Evolutionary conservation across 2,329 filamentous ascomycete genomes (phyloP), one percentile per base, ranked within the genome.

Genomic region (Pestalotiopsis sp.): DNA sequence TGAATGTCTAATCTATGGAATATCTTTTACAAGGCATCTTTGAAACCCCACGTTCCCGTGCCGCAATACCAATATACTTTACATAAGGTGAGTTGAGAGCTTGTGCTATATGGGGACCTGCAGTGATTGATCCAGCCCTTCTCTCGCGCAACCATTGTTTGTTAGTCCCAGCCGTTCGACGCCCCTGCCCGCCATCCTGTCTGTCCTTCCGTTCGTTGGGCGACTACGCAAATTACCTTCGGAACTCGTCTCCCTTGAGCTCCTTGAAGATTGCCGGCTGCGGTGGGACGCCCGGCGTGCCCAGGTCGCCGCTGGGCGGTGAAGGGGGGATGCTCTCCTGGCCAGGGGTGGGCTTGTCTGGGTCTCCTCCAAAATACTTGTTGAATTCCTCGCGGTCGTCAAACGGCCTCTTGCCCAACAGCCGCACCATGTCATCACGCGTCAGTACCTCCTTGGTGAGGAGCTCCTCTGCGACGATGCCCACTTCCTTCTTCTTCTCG

Each of bases 381-480:
- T 91, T 86, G 81, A 99, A 98, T 77, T 98, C 95, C 75, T 93
- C 91, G 70, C 89, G 87, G 75, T 98, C 95, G 56, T 92, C 91
- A 75, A 93, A 98, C 14, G 94, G 93, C 72, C 96, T 85, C 61
- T 91, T 91, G 25, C 96, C 96, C 31, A 99, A 85, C 68, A 99
- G 84, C 36, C 96, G 87, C 65, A 98, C 90, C 88, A 98, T 92
- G 81, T 99, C 96, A 76, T 99, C 96, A 68, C 96, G 88, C 41
- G 91, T 91, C 25, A 99, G 87, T 75, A 98, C 91, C 83, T 99
- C 96, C 87, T 98, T 98, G 76, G 85, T 89, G 72, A 99, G 85
- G 68, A 99, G 85, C 83, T 99, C 96, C 84, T 99, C 95, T 0
- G 96, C 96, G 4, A 99, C 90, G 52, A 98, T 84, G 3, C 93